Base-by-base conservation (phyloP, 768 basidiomycete genomes). In the Termitomyces eurrhizus region DNA sequence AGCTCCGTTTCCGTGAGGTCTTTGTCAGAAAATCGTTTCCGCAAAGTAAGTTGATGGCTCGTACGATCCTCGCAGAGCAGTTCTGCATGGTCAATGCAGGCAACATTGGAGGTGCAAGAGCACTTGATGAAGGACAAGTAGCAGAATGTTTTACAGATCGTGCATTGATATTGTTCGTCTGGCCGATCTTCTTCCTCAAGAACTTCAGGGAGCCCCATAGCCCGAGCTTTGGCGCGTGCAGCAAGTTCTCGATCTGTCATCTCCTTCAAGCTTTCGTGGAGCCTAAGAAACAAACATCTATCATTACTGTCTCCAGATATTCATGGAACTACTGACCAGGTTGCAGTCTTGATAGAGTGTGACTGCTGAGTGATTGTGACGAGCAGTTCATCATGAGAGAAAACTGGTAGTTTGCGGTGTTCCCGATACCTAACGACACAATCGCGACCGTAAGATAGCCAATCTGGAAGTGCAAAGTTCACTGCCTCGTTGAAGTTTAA, bases 401-500 rank as follows among this genome's bases (percentile, higher is more conserved):
- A 99, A 4, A 99, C 97, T 5, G 97, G 97, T 44, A 92, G 80
- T 72, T 98, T 98, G 72, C 86, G 77, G 73, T 97, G 90, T 64
- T 92, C 87, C 67, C 92, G 87, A 72, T 99, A 98, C 46, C 92
- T 84, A 68, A 88, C 82, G 13, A 95, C 93, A 69, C 94, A 97
- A 59, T 91, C 91, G 44, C 90, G 83, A 39, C 92, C 97, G 64
- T 84, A 86, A 8, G 89, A 79, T 50, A 98, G 77, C 97, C 97
- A 99, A 71, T 98, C 94, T 29, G 95, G 93, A 32, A 97, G 78
- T 12, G 97, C 96, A 69, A 98, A 98, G 73, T 99, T 98, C 69
- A 98, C 96, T 4, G 96, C 97, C 77, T 98, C 97, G 72, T 98
- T 98, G 79, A 98, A 95, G 76, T 99, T 99, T 68, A 98, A 77